A percentile compares a stretch with the other conserved stretches of the same genome.
These are phyloP conservation scores for Nephelium lappaceum DNA, from an alignment of 345 rosid genomes.

Conservation along the genomic window DNA sequence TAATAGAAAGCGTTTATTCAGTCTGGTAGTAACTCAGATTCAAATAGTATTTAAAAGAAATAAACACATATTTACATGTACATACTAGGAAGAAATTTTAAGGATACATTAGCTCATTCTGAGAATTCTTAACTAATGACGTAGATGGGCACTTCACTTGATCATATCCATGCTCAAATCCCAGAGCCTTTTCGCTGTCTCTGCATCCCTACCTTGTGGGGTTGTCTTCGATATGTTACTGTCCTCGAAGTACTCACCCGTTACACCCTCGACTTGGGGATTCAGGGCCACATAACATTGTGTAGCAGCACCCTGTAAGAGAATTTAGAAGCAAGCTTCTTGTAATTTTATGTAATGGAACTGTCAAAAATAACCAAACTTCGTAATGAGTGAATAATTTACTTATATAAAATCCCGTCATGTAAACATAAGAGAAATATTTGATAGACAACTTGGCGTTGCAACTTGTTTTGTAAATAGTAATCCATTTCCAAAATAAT, in stretches of 20 bases:
- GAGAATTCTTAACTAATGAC: background rate
- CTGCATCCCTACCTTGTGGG: background rate
- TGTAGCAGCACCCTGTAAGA: slow-evolving; percentile 58
- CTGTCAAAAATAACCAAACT: background rate
- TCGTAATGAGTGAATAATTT: background rate
- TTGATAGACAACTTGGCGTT: too few species aligned
- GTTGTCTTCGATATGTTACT: slow-evolving; percentile 36
- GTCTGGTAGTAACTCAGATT: too few species aligned
- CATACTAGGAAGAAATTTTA: background rate
- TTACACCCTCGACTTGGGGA: slow-evolving; percentile 50
- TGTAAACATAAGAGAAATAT: too few species aligned
- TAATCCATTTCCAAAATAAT: too few species aligned
- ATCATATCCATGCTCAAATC: slow-evolving; percentile 2
- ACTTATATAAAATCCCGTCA: too few species aligned
- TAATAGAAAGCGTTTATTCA: too few species aligned
- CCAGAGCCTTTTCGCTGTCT: background rate
- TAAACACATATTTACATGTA: too few species aligned
- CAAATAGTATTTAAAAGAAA: too few species aligned
- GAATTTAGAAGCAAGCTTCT: background rate
- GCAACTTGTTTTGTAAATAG: too few species aligned
- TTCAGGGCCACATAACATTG: slow-evolving; percentile 59
- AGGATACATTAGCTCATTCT: background rate
- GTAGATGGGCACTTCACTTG: background rate
- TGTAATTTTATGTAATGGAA: background rate
- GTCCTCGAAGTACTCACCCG: slow-evolving; percentile 53